Percentiles rank a stretch among this genome's conserved stretches.
These are phyloP conservation scores for Furcasterigmium sp. DNA, from an alignment of 2,329 filamentous ascomycete species.

Conservation along the genomic window DNA sequence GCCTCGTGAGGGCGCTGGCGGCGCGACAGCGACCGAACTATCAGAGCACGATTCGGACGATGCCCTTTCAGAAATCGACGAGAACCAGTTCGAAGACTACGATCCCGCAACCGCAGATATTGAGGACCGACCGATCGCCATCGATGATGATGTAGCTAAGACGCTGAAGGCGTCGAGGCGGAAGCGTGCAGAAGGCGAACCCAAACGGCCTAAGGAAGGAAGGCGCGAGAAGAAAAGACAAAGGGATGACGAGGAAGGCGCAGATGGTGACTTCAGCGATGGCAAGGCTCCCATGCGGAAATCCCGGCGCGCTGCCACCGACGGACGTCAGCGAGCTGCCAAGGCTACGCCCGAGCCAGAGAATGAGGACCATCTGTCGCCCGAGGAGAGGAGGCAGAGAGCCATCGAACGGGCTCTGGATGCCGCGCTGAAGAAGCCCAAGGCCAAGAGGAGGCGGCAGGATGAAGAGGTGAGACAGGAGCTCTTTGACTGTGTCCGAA, in stretches of 20 bases:
- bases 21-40: too few species aligned
- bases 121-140: conserved; percentile 59
- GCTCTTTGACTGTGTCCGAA: neutral
- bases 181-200: conserved; percentile 59
- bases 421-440: conserved; percentile 77
- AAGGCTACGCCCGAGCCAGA: conserved; percentile 51
- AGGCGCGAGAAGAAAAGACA: conserved; percentile 62
- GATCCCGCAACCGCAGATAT: conserved; percentile 59
- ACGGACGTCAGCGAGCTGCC: conserved; percentile 42
- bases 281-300: conserved; percentile 31
- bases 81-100: conserved; percentile 65
- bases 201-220: conserved; percentile 72
- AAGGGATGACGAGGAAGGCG: conserved; percentile 43
- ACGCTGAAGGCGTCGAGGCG: conserved; percentile 61
- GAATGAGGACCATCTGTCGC: conserved; percentile 73
- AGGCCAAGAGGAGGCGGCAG: conserved; percentile 71
- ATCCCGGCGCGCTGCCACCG: conserved; percentile 38
- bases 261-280: conserved; percentile 25
- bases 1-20: conserved; percentile 25
- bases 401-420: conserved; percentile 86
- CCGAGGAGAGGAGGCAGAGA: conserved; percentile 76
- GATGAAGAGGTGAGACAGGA: conserved; percentile 70
- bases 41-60: conserved; percentile 53
- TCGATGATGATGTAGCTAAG: conserved; percentile 60
- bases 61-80: conserved; percentile 62